phyloP scores from a whole-genome alignment of 495 filamentous ascomycete species.

The Aspergillus diversus region DNA sequence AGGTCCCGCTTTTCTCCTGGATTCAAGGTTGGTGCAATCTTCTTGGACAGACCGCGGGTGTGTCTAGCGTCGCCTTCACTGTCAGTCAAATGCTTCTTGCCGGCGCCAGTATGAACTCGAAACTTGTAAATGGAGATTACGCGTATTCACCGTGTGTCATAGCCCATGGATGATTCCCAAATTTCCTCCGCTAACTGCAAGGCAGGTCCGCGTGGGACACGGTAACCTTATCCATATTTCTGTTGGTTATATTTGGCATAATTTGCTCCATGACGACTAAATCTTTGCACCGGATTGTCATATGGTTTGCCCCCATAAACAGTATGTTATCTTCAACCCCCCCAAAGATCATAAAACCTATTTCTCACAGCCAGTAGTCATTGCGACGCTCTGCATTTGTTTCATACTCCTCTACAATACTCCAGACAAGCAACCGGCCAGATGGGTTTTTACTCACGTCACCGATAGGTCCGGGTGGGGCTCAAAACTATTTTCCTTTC shows the following conservation, averaged over 20 bases:
- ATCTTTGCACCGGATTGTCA: constrained; percentile 62
- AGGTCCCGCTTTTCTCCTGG: constrained; percentile 63
- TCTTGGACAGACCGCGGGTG: constrained; percentile 62
- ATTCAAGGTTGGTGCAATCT: constrained; percentile 67
- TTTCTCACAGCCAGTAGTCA: constrained; percentile 37
- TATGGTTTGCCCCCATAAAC: constrained; percentile 78
- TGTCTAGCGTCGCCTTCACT: constrained; percentile 59
- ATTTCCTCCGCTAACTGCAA: constrained; percentile 18
- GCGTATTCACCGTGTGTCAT: constrained; percentile 49
- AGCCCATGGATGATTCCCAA: neutral
- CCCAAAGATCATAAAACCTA: neutral
- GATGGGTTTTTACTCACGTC: constrained; percentile 68
- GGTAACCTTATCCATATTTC: constrained; percentile 60
- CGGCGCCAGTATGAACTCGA: constrained; percentile 59
- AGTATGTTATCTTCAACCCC: constrained; percentile 40
- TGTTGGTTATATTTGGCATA: constrained; percentile 61
- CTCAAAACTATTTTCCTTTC: constrained; percentile 65
- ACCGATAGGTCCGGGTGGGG: constrained; percentile 71
- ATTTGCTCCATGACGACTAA: constrained; percentile 70
- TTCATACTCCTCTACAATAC: constrained; percentile 64
- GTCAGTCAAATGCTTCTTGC: constrained; percentile 64
- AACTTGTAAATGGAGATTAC: constrained; percentile 47
- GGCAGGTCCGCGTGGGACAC: constrained; percentile 63
- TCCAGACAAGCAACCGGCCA: constrained; percentile 64
- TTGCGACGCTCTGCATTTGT: constrained; percentile 63